phyloP scores from a whole-genome alignment of 768 basidiomycete species.

The Suillus alpinus region DNA sequence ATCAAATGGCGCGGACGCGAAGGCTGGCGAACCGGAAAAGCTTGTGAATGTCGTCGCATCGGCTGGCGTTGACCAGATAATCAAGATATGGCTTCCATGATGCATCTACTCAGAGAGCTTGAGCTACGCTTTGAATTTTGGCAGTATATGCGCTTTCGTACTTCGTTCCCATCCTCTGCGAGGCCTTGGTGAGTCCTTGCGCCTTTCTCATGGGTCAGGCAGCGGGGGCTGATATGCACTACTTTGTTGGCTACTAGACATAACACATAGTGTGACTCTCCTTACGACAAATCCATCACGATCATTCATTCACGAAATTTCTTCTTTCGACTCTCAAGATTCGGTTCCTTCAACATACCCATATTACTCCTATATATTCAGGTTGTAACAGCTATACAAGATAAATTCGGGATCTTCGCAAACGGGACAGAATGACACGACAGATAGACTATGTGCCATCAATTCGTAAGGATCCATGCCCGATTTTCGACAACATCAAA shows the following conservation, averaged over 20 bases:
- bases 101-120: slow-evolving; percentile 1
- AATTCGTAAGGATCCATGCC: background rate
- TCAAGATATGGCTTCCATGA: slow-evolving; percentile 65
- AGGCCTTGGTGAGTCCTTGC: slow-evolving; percentile 15
- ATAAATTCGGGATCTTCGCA: slow-evolving; percentile 1
- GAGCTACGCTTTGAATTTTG: slow-evolving; percentile 4
- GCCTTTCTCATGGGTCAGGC: slow-evolving; percentile 9
- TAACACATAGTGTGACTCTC: slow-evolving; percentile 9
- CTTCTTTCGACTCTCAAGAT: slow-evolving; percentile 16
- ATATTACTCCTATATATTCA: slow-evolving; percentile 30
- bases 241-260: background rate
- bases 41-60: slow-evolving; percentile 69
- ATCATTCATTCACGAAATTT: slow-evolving; percentile 25
- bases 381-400: slow-evolving; percentile 8
- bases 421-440: background rate
- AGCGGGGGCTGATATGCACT: slow-evolving; percentile 4
- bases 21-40: slow-evolving; percentile 45
- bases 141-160: slow-evolving; percentile 12
- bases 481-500: background rate
- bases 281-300: slow-evolving; percentile 30
- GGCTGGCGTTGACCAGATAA: slow-evolving; percentile 64
- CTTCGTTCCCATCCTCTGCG: slow-evolving; percentile 8
- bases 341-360: slow-evolving; percentile 28
- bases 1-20: slow-evolving; percentile 34
- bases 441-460: background rate